phyloP scores from a whole-genome alignment of 805 yeast genomes.

The Hemisphaericaspora nanyangensis region DNA sequence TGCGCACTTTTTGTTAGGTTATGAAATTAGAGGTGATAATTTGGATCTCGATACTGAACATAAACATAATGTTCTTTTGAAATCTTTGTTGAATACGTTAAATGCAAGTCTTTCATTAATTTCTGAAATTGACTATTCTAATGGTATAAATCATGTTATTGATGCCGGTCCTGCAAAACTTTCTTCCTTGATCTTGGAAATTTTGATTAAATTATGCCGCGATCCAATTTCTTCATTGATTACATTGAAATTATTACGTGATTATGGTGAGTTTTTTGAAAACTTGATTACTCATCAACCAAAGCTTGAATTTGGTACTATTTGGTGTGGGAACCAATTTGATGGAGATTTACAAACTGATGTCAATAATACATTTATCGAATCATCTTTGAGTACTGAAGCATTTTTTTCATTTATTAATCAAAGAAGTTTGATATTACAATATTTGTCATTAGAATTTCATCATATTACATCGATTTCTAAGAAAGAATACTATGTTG shows the following conservation, averaged over 20 bases:
- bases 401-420: conserved; percentile 59
- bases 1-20: conserved; percentile 78
- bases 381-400: conserved; percentile 36
- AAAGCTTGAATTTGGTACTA: conserved; percentile 48
- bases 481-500: conserved; percentile 49
- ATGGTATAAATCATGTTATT: conserved; percentile 32
- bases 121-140: conserved; percentile 30
- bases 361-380: conserved; percentile 28
- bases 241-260: conserved; percentile 51
- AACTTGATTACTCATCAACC: conserved; percentile 51
- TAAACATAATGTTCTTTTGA: conserved; percentile 59
- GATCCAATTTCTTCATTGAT: conserved; percentile 51
- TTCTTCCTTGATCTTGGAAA: conserved; percentile 55
- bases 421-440: conserved; percentile 58
- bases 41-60: conserved; percentile 42
- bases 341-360: conserved; percentile 33
- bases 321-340: conserved; percentile 51
- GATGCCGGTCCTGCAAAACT: conserved; percentile 55
- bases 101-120: conserved; percentile 43
- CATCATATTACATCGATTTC: conserved; percentile 56
- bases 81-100: conserved; percentile 49
- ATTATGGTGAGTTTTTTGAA: conserved; percentile 46
- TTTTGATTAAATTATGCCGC: conserved; percentile 58
- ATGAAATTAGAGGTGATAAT: conserved; percentile 44
- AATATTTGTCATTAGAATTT: conserved; percentile 69